Percentiles rank a stretch among this genome's conserved stretches.
Conservation (phyloP, 805 yeast genomes). For the Wickerhamiella parazyma region DNA sequence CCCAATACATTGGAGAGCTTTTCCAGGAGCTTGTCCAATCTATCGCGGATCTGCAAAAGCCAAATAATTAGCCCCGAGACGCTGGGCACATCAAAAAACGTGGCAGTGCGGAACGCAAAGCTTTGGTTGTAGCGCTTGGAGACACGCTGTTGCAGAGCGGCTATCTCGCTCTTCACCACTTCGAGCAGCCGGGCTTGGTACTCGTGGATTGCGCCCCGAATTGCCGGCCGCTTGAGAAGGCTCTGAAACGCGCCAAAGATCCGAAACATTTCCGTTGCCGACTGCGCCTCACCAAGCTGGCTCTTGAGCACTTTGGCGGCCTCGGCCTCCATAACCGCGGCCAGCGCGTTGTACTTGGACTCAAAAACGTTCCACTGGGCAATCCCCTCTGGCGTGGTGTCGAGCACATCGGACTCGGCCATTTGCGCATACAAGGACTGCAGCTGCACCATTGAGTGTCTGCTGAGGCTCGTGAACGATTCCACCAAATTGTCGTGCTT, state of each 20-base stretch:
- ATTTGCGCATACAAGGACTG: conserved; percentile 32
- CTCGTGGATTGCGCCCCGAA: conserved; percentile 46
- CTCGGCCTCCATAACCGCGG: conserved; percentile 33
- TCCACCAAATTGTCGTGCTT: conserved; percentile 39
- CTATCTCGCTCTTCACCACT: conserved; percentile 37
- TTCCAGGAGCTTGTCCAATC: conserved; percentile 30
- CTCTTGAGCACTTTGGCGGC: conserved; percentile 31
- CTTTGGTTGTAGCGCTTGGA: conserved; percentile 24
- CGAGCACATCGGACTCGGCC: conserved; percentile 28
- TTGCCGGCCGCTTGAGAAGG: conserved; percentile 38
- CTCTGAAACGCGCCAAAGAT: conserved; percentile 38
- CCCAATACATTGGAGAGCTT: conserved; percentile 44
- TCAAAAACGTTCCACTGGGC: conserved; percentile 33
- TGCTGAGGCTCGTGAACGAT: neutral
- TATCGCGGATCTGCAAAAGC: conserved; percentile 38
- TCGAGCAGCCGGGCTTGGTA: conserved; percentile 40
- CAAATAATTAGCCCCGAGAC: conserved; percentile 37
- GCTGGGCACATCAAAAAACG: conserved; percentile 35
- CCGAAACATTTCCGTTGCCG: conserved; percentile 33
- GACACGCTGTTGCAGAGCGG: conserved; percentile 31
- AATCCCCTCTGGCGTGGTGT: conserved; percentile 26
- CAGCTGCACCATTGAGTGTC: conserved; percentile 24
- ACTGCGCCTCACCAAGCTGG: conserved; percentile 29
- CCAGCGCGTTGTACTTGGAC: conserved; percentile 31
- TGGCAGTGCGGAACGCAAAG: conserved; percentile 26